phyloP scores from a whole-genome alignment of 192 early-diverging fungal species.

The Mortierella claussenii region DNA sequence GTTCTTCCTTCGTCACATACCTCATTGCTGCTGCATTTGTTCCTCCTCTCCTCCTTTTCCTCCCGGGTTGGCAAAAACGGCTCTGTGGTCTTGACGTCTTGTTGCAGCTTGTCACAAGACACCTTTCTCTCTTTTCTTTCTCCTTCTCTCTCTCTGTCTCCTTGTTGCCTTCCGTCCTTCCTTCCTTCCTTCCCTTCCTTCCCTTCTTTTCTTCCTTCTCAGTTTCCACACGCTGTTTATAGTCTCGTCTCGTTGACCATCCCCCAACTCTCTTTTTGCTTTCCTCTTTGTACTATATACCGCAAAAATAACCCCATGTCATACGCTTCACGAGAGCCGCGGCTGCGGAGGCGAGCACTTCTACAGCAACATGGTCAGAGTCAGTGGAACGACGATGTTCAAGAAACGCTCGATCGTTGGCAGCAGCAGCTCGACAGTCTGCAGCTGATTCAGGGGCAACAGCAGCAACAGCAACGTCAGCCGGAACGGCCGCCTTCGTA shows the following conservation, averaged over 20 bases:
- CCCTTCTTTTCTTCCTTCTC: not conserved
- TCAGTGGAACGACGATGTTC: not conserved
- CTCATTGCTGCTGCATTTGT: not conserved
- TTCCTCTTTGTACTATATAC: not conserved
- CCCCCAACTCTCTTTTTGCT: not conserved
- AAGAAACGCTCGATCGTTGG: conserved; percentile 7
- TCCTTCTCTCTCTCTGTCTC: conserved; percentile 4
- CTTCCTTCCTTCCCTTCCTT: not conserved
- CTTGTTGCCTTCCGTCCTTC: not conserved
- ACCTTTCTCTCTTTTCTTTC: not conserved
- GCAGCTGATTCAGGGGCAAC: not conserved
- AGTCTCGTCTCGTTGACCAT: not conserved
- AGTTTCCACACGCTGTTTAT: not conserved
- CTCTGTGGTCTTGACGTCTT: not conserved
- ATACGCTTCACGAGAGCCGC: not conserved
- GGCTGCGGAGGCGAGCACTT: not conserved
- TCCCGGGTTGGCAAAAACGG: not conserved
- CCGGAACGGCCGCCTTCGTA: conserved; percentile 6
- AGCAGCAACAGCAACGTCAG: conserved; percentile 7
- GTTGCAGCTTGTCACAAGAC: not conserved
- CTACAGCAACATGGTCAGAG: not conserved
- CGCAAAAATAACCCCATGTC: not conserved
- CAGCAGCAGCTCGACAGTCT: not conserved
- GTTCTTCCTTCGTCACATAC: not conserved
- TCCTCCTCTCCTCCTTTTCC: not conserved